These are phyloP conservation scores for Oryza officinalis DNA, from an alignment of 176 grass and related monocot species.

Conservation along the genomic window DNA sequence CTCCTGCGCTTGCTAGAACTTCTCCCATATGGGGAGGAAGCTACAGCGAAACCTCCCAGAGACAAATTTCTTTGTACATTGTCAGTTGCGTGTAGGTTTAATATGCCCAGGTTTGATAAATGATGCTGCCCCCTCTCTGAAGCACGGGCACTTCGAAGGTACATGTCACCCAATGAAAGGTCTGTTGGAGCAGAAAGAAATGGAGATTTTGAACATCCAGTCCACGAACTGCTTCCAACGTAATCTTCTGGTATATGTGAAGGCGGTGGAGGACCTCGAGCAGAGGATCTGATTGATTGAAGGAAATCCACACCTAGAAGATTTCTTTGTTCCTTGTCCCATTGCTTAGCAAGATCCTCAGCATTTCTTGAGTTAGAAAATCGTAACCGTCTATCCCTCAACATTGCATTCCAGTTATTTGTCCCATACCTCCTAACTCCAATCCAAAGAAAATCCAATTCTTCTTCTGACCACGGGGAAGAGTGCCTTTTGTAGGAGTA, in stretches of 20 bases:
- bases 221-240: constrained; percentile 38
- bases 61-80: constrained; percentile 27
- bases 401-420: constrained; percentile 82
- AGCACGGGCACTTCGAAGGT: constrained; percentile 26
- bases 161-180: constrained; percentile 58
- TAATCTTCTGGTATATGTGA: constrained; percentile 25
- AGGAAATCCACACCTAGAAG: constrained; percentile 49
- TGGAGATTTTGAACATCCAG: constrained; percentile 48
- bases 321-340: constrained; percentile 83
- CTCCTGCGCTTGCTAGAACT: constrained; percentile 29
- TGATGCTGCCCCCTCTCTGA: constrained; percentile 34
- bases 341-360: constrained; percentile 82
- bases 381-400: constrained; percentile 61
- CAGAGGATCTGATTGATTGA: constrained; percentile 40
- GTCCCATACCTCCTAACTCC: constrained; percentile 87
- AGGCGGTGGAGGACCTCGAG: constrained; percentile 13
- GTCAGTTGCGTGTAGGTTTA: constrained; percentile 32
- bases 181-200: constrained; percentile 43
- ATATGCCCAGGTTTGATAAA: constrained; percentile 36
- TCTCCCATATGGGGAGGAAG: constrained; percentile 40
- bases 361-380: constrained; percentile 64
- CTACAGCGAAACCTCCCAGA: constrained; percentile 39
- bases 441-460: constrained; percentile 97
- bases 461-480: constrained; percentile 84
- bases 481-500: constrained; percentile 49